A percentile compares a stretch with the other conserved stretches of the same genome.
phyloP scores from a whole-genome alignment of 768 basidiomycete genomes.

The Paxillus ammoniavirescens region DNA sequence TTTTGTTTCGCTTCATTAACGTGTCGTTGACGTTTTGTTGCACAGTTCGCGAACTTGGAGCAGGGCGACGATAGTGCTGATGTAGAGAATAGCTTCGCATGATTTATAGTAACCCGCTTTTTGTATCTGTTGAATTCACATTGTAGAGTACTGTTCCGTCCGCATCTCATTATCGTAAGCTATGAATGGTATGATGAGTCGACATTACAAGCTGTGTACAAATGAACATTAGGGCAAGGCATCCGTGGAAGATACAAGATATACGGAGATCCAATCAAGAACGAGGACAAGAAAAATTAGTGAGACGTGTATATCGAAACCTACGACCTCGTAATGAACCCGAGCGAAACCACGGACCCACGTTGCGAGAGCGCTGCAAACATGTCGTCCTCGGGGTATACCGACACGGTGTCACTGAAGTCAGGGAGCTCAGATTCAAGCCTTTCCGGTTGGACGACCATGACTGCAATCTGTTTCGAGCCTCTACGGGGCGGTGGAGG shows the following conservation, averaged over 20 bases:
- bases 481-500: constrained; percentile 68
- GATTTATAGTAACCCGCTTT: constrained; percentile 28
- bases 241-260: background rate
- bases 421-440: constrained; percentile 9
- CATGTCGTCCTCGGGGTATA: constrained; percentile 8
- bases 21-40: background rate
- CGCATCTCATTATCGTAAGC: background rate
- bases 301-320: constrained; percentile 3
- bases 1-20: background rate
- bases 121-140: background rate
- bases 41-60: constrained; percentile 86
- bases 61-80: constrained; percentile 92
- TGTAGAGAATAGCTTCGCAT: constrained; percentile 93
- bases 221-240: background rate
- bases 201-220: background rate
- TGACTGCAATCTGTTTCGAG: constrained; percentile 45
- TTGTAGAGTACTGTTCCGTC: constrained; percentile 12
- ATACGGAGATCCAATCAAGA: background rate
- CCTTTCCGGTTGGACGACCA: constrained; percentile 10
- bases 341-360: constrained; percentile 54
- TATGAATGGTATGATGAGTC: background rate
- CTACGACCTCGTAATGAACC: constrained; percentile 44
- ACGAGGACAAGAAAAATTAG: constrained; percentile 6
- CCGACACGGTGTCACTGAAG: constrained; percentile 3
- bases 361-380: constrained; percentile 43